phyloP scores from a whole-genome alignment of 345 rosid genomes.

The Citrus australasica region DNA sequence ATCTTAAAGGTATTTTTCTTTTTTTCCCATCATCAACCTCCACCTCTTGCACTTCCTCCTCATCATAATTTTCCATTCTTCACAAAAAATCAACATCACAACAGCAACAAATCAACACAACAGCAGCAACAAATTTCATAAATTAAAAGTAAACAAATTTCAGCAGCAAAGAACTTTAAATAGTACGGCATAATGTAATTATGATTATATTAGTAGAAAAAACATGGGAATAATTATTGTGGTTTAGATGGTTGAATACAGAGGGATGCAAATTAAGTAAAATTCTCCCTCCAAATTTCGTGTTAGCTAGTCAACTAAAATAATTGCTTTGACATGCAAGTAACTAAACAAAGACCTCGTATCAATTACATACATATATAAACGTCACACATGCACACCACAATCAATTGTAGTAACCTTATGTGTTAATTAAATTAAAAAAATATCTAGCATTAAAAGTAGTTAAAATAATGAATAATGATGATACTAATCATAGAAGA shows the following conservation, averaged over 20 bases:
- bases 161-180: background rate
- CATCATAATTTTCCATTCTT: too few relatives aligned
- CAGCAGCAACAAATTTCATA: too few relatives aligned
- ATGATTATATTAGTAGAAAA: background rate
- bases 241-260: background rate
- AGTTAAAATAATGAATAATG: background rate
- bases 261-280: background rate
- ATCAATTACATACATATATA: background rate
- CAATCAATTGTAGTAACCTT: background rate
- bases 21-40: too few relatives aligned
- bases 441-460: slow-evolving; percentile 2
- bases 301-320: background rate
- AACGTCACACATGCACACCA: background rate
- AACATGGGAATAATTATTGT: background rate
- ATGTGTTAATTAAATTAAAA: background rate
- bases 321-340: slow-evolving; percentile 1
- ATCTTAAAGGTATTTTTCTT: too few relatives aligned
- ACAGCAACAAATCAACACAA: too few relatives aligned
- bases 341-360: background rate
- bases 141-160: too few relatives aligned
- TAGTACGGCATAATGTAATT: background rate
- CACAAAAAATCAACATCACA: too few relatives aligned
- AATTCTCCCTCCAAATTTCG: background rate
- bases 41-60: too few relatives aligned
- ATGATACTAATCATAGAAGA: slow-evolving; percentile 1